Conservation (phyloP, 2,329 filamentous ascomycete species). For the Passalora sequoiae region DNA sequence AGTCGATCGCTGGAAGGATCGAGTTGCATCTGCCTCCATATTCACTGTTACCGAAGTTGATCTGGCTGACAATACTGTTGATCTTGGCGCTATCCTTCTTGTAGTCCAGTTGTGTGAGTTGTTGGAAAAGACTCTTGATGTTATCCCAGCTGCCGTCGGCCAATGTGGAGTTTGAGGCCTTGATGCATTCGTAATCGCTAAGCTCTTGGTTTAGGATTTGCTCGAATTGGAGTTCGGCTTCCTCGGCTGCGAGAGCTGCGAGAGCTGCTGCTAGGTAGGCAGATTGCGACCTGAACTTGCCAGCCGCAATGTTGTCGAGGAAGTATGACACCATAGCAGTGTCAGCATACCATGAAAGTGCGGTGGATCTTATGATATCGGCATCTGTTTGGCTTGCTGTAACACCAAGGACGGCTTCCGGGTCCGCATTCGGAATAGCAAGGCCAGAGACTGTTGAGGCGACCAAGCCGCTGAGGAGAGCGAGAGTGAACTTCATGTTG, state of each 20-base stretch:
- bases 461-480: conserved; percentile 6
- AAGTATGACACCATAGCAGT: conserved; percentile 7
- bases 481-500: conserved; percentile 10
- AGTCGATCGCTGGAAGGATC: conserved; percentile 8
- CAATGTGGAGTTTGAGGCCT: conserved; percentile 6
- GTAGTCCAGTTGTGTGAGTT: conserved; percentile 9
- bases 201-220: background rate
- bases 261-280: background rate
- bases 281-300: background rate
- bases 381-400: conserved; percentile 4
- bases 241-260: background rate
- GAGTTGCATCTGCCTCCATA: conserved; percentile 1
- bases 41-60: conserved; percentile 3
- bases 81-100: conserved; percentile 4
- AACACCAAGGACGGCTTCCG: conserved; percentile 4
- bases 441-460: conserved; percentile 8
- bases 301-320: conserved; percentile 8
- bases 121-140: conserved; percentile 4
- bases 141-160: conserved; percentile 10
- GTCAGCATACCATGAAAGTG: conserved; percentile 7
- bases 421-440: conserved; percentile 5
- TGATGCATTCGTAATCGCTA: conserved; percentile 5
- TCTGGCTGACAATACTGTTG: conserved; percentile 5
- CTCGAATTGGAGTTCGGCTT: background rate
- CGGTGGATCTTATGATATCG: conserved; percentile 10